Percentiles rank a stretch among this genome's conserved stretches.
Evolutionary conservation across 306 rosid species (phyloP).

Genomic region (Malus fusca): DNA sequence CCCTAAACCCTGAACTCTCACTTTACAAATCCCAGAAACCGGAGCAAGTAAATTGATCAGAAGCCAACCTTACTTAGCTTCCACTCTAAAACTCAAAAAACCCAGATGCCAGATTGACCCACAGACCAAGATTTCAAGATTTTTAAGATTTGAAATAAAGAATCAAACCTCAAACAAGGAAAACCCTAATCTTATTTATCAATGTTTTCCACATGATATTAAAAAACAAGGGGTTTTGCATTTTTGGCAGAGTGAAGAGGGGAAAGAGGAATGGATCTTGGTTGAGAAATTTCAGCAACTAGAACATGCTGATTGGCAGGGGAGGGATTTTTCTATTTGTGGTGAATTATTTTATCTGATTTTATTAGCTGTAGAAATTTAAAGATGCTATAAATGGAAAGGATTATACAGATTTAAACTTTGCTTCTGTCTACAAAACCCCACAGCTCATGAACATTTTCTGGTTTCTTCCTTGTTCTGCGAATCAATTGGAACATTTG

Average conservation of each 20-base stretch:
- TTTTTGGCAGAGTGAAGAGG: background rate
- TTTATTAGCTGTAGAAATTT: conserved; percentile 3
- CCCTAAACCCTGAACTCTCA: conserved; percentile 1
- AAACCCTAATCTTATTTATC: background rate
- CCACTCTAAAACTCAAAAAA: background rate
- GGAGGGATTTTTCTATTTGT: background rate
- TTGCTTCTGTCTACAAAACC: conserved; percentile 22
- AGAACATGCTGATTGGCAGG: background rate
- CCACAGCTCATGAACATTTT: conserved; percentile 11
- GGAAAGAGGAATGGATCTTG: conserved; percentile 1
- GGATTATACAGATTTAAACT: background rate
- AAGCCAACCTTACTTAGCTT: background rate
- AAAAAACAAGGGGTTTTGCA: background rate
- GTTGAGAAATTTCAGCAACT: background rate
- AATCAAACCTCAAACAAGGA: conserved; percentile 20
- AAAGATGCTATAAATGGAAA: conserved; percentile 18
- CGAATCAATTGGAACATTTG: conserved; percentile 23
- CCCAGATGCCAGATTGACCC: conserved; percentile 9
- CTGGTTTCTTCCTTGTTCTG: conserved; percentile 23
- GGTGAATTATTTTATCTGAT: background rate
- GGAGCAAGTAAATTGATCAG: background rate
- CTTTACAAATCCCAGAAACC: background rate
- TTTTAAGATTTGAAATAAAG: background rate
- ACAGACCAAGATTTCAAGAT: conserved; percentile 1
- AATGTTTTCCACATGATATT: background rate